Evolutionary conservation across 23 red algal species (phyloP).

Genomic region (Cyanidioschyzon merolae): DNA sequence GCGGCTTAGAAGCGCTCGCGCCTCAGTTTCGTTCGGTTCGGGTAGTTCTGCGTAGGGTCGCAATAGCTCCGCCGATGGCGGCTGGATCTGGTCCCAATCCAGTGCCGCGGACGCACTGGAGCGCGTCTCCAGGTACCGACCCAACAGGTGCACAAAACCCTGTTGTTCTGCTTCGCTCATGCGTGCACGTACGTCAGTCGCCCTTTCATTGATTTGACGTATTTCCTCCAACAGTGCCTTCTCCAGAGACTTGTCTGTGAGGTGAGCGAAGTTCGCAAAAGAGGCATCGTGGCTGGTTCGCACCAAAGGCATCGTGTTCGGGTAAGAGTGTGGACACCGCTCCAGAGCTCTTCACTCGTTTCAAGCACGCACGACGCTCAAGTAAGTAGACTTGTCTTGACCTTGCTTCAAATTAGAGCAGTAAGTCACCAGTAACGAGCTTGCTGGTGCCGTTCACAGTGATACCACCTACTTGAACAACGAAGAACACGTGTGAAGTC

Average conservation of each 20-base stretch:
- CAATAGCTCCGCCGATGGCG: constrained; percentile 70
- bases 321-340: too few relatives aligned
- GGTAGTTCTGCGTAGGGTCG: constrained; percentile 56
- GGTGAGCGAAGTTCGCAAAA: constrained; percentile 47
- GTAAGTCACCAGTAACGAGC: too few relatives aligned
- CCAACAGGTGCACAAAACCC: constrained; percentile 68
- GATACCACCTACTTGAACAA: too few relatives aligned
- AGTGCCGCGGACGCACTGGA: constrained; percentile 51
- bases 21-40: constrained; percentile 20
- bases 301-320: neutral
- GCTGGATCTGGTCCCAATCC: constrained; percentile 80
- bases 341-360: too few relatives aligned
- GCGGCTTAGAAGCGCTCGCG: constrained; percentile 42
- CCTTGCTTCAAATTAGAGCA: too few relatives aligned
- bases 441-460: too few relatives aligned
- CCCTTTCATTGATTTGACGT: constrained; percentile 32
- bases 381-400: too few relatives aligned
- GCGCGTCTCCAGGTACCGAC: constrained; percentile 59
- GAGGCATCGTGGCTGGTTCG: constrained; percentile 13
- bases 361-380: too few relatives aligned
- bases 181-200: constrained; percentile 21
- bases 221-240: constrained; percentile 36
- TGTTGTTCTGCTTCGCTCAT: constrained; percentile 71
- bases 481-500: too few relatives aligned
- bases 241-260: constrained; percentile 54